These are phyloP conservation scores for Clitoria ternatea DNA, from an alignment of 306 rosid species.

Conservation along the genomic window DNA sequence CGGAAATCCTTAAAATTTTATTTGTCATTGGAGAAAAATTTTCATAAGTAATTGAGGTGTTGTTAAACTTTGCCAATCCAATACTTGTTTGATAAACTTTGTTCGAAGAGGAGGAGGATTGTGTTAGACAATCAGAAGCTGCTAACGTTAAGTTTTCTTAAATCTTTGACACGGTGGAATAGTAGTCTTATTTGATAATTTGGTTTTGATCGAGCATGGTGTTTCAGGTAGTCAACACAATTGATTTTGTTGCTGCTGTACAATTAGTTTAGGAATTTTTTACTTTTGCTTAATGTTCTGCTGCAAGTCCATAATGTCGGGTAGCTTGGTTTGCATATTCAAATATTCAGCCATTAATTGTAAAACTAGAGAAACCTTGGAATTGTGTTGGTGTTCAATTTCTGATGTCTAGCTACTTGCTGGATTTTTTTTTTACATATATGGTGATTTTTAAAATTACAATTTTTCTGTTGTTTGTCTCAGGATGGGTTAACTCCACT, in stretches of 20 bases:
- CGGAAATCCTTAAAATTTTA: neutral
- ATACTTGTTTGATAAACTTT: neutral
- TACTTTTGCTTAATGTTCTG: neutral
- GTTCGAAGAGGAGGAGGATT: no score
- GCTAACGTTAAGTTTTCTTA: neutral
- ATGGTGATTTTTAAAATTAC: neutral
- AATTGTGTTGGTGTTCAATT: neutral
- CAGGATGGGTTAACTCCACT: slow-evolving; percentile 89
- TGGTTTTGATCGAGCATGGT: neutral
- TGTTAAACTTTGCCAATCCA: neutral
- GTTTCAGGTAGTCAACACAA: neutral
- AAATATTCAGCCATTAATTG: neutral
- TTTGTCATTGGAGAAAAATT: neutral
- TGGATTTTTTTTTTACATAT: neutral
- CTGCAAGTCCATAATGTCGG: neutral
- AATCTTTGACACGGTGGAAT: neutral
- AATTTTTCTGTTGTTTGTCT: slow-evolving; percentile 13
- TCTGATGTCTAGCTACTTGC: neutral
- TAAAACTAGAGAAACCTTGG: neutral
- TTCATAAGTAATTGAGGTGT: neutral
- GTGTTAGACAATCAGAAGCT: no score
- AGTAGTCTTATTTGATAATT: neutral
- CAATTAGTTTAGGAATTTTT: neutral
- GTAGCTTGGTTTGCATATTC: neutral
- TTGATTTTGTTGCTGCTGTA: neutral